Base-by-base conservation (phyloP, 1,139 yeast species). In the Barnettozyma hawaiiensis region DNA sequence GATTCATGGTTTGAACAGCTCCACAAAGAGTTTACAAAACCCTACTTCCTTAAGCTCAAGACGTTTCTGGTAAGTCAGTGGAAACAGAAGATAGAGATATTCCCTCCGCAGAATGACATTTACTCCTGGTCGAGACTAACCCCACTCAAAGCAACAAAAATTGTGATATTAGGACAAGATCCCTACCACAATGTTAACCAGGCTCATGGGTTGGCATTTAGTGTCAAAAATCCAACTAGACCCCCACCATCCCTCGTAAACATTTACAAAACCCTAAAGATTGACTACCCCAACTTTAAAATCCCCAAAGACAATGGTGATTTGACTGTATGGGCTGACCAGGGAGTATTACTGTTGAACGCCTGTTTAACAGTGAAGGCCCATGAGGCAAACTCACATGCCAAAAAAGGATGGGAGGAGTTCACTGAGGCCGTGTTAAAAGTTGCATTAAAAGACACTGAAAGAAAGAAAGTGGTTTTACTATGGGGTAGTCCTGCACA, bases 401-500 rank as follows among this genome's bases (percentile, higher is more conserved):
- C 96, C 1, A 78, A 81, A 29, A 73, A 72, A 52, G 99, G 99
- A 1, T 94, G 99, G 99, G 97, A 90, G 58, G 68, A 67, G 32
- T 90, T 94, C 61, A 94, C 98, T 0, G 87, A 78, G 54, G 66
- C 72, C 21, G 69, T 77, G 2, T 69, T 81, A 20, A 64, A 76
- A 15, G 59, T 35, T 21, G 66, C 62, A 12, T 39, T 66, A 43
- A 49, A 59, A 26, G 59, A 66, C 26, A 52, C 61, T 1, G 54
- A 60, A 3, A 57, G 58, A 2, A 51, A 63, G 34, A 90, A 90
- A 6, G 94, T 83, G 5, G 74, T 92, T 24, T 67, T 92, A 69
- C 85, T 95, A 1, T 94, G 99, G 99, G 99, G 99, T 0, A 67
- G 77, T 8, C 96, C 97, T 2, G 98, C 98, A 0, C 89, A 82